phyloP scores from a whole-genome alignment of 116 monocot species.

The Zostera marina region DNA sequence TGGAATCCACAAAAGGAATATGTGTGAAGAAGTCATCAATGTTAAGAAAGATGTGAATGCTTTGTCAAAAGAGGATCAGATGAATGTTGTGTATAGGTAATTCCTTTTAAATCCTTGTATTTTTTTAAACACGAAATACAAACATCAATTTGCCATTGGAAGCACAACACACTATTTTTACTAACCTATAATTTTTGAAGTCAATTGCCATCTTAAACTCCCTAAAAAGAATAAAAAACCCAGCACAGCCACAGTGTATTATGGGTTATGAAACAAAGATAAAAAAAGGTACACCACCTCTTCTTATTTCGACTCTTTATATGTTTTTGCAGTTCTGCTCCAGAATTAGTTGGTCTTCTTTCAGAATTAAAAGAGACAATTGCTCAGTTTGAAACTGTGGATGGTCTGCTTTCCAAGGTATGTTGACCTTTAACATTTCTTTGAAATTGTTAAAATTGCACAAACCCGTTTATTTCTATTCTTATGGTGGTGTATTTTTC shows the following conservation, averaged over 20 bases:
- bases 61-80: conserved; percentile 67
- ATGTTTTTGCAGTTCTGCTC: conserved; percentile 56
- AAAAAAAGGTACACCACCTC: background rate
- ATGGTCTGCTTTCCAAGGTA: conserved; percentile 32
- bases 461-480: background rate
- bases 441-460: background rate
- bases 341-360: conserved; percentile 74
- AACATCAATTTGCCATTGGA: background rate
- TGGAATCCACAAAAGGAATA: background rate
- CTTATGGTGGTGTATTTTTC: background rate
- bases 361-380: conserved; percentile 52
- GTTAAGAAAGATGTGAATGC: conserved; percentile 50
- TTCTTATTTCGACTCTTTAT: background rate
- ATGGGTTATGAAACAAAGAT: no score
- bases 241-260: no score
- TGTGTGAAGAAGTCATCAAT: conserved; percentile 24
- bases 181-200: no score
- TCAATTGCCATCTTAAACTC: no score
- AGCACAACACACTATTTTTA: no score
- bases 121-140: background rate
- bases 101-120: background rate
- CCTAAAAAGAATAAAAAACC: no score
- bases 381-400: conserved; percentile 28
- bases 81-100: conserved; percentile 74
- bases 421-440: background rate